Conservation (phyloP, 1,284 basidiomycete species). For the Naganishia sp. region DNA sequence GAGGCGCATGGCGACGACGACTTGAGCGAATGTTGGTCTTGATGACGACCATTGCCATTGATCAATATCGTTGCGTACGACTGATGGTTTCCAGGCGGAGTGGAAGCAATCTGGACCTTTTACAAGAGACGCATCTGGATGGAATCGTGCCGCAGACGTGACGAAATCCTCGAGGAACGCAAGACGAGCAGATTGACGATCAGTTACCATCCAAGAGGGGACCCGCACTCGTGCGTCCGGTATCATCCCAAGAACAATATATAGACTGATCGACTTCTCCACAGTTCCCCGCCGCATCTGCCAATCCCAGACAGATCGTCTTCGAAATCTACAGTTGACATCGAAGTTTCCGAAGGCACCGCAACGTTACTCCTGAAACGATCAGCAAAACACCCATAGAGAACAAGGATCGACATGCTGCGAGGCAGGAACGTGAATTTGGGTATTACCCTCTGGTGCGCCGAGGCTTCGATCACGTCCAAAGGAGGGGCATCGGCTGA, state of each 20-base stretch:
- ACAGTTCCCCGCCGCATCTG: conserved; percentile 1
- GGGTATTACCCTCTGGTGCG: conserved; percentile 36
- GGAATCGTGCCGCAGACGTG: background rate
- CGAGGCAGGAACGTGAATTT: conserved; percentile 34
- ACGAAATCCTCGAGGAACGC: background rate
- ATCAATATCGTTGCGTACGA: too few species aligned
- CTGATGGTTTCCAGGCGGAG: too few species aligned
- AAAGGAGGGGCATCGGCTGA: background rate
- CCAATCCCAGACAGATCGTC: background rate
- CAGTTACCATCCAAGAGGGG: conserved; percentile 5
- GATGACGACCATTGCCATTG: too few species aligned
- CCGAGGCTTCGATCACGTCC: background rate
- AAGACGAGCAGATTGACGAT: background rate
- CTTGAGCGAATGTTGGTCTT: too few species aligned
- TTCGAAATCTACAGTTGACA: background rate
- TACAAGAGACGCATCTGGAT: too few species aligned
- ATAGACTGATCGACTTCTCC: conserved; percentile 1
- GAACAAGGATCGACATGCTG: conserved; percentile 21
- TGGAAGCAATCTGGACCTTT: too few species aligned
- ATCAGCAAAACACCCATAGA: background rate
- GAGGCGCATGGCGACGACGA: too few species aligned
- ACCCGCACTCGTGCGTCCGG: conserved; percentile 1
- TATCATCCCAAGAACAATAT: background rate
- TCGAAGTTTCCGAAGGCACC: background rate
- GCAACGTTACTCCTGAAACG: background rate